These are phyloP conservation scores for Tylopilus balloui DNA, from an alignment of 768 basidiomycete genomes.

Conservation along the genomic window DNA sequence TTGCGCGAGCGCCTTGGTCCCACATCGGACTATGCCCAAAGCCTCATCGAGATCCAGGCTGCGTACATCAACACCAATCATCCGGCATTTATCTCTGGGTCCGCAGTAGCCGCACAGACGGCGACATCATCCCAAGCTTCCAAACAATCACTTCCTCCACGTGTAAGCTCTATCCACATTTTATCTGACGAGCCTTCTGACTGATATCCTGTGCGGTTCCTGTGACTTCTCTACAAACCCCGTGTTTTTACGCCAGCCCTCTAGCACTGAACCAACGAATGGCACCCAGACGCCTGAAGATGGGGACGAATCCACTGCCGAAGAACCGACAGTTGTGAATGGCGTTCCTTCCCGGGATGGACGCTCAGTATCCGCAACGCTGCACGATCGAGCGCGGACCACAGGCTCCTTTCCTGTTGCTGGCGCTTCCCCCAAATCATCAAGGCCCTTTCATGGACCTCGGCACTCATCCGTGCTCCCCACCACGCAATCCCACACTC, in stretches of 20 bases:
- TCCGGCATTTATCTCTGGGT: slow-evolving; percentile 85
- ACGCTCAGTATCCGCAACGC: slow-evolving; percentile 73
- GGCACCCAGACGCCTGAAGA: slow-evolving; percentile 49
- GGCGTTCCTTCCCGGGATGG: slow-evolving; percentile 49
- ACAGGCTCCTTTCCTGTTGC: slow-evolving; percentile 34
- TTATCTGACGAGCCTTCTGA: slow-evolving; percentile 4
- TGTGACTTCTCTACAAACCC: slow-evolving; percentile 12
- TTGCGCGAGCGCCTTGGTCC: slow-evolving; percentile 93
- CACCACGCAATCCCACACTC: slow-evolving; percentile 32
- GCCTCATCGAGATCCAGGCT: slow-evolving; percentile 93
- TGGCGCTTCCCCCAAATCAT: slow-evolving; percentile 26
- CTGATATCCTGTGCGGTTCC: slow-evolving; percentile 14
- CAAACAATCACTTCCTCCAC: slow-evolving; percentile 42
- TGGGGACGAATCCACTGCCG: slow-evolving; percentile 61
- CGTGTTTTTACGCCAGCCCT: slow-evolving; percentile 41
- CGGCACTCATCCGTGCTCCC: slow-evolving; percentile 31
- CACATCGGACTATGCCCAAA: slow-evolving; percentile 94
- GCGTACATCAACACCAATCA: slow-evolving; percentile 99
- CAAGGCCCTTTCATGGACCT: slow-evolving; percentile 29
- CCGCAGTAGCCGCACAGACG: slow-evolving; percentile 57
- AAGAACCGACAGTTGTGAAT: slow-evolving; percentile 51
- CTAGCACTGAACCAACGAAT: slow-evolving; percentile 59
- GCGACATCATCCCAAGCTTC: slow-evolving; percentile 36
- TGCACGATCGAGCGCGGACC: slow-evolving; percentile 69
- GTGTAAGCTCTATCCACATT: slow-evolving; percentile 41